Conservation (phyloP, 2,329 filamentous ascomycete genomes). For the Aphanocladium album region DNA sequence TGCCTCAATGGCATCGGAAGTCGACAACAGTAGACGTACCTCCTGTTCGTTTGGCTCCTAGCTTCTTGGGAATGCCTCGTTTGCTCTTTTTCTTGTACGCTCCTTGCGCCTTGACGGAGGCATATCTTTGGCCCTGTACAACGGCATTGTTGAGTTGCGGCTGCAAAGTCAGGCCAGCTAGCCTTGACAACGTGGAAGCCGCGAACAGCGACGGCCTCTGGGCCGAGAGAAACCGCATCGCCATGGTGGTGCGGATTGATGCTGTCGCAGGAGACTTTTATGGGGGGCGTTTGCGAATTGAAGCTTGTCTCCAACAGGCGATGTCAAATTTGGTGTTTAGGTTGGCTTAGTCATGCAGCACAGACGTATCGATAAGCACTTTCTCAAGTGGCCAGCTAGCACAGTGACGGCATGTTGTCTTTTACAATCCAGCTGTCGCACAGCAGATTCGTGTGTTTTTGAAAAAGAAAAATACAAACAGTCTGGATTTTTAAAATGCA, state of each 20-base stretch:
- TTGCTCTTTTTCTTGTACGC: slow-evolving; percentile 61
- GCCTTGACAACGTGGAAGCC: slow-evolving; percentile 26
- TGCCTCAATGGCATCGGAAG: background rate
- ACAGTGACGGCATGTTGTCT: slow-evolving; percentile 5
- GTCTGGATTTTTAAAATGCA: slow-evolving; percentile 17
- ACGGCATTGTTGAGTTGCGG: slow-evolving; percentile 34
- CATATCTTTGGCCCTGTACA: slow-evolving; percentile 48
- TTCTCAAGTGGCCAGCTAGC: slow-evolving; percentile 17
- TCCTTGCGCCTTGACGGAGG: slow-evolving; percentile 60
- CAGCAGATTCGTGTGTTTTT: background rate
- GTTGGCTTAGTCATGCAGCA: slow-evolving; percentile 10
- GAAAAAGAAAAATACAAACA: slow-evolving; percentile 12
- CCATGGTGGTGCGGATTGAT: slow-evolving; percentile 14
- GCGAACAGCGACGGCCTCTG: slow-evolving; percentile 42
- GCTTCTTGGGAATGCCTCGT: slow-evolving; percentile 66
- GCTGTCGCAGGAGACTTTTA: slow-evolving; percentile 29
- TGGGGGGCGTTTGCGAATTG: slow-evolving; percentile 23
- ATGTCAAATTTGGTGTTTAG: slow-evolving; percentile 14
- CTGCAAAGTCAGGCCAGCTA: slow-evolving; percentile 18
- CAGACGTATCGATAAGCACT: slow-evolving; percentile 18
- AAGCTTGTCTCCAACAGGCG: slow-evolving; percentile 17
- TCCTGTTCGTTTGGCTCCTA: slow-evolving; percentile 90
- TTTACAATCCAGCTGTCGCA: background rate
- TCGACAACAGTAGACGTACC: slow-evolving; percentile 50
- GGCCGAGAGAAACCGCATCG: slow-evolving; percentile 43